These are phyloP conservation scores for Globisporangium emineosum DNA, from an alignment of 352 stramenopile species.

Conservation along the genomic window DNA sequence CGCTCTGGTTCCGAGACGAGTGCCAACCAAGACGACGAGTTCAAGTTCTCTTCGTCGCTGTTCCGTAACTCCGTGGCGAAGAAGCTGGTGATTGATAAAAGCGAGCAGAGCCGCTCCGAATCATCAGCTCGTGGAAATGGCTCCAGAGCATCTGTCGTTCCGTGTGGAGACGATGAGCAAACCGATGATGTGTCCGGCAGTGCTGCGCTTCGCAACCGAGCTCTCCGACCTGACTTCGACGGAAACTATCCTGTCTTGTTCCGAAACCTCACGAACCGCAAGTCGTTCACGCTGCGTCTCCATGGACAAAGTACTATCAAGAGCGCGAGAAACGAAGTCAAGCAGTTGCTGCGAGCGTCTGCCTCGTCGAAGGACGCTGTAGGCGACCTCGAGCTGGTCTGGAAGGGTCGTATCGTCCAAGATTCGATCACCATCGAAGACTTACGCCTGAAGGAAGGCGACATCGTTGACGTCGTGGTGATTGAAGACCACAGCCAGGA, in stretches of 20 bases:
- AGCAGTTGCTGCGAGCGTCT: constrained; percentile 50
- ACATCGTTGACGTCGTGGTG: constrained; percentile 67
- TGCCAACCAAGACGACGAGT: constrained; percentile 41
- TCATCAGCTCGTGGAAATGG: constrained; percentile 10
- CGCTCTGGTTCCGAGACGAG: constrained; percentile 20
- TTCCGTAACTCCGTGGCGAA: constrained; percentile 54
- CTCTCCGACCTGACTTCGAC: constrained; percentile 48
- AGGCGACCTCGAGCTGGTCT: constrained; percentile 57
- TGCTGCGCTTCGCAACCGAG: constrained; percentile 22
- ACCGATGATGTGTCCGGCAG: constrained; percentile 22
- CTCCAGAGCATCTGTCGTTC: constrained; percentile 54
- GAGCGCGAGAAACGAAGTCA: constrained; percentile 53
- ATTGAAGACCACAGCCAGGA: constrained; percentile 46
- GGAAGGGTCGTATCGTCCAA: constrained; percentile 57
- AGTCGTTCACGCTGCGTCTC: constrained; percentile 58
- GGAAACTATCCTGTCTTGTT: constrained; percentile 60
- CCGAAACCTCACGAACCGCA: constrained; percentile 67
- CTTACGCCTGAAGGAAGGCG: constrained; percentile 57
- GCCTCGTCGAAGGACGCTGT: constrained; percentile 31
- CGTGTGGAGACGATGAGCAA: constrained; percentile 47
- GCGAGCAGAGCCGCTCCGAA: constrained; percentile 22
- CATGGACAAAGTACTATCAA: constrained; percentile 51
- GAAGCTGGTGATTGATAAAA: constrained; percentile 62
- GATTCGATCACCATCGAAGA: constrained; percentile 42
- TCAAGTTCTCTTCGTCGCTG: constrained; percentile 63